These are phyloP conservation scores for Exophiala dermatitidis DNA, from an alignment of 2,329 filamentous ascomycete species.

Conservation along the genomic window DNA sequence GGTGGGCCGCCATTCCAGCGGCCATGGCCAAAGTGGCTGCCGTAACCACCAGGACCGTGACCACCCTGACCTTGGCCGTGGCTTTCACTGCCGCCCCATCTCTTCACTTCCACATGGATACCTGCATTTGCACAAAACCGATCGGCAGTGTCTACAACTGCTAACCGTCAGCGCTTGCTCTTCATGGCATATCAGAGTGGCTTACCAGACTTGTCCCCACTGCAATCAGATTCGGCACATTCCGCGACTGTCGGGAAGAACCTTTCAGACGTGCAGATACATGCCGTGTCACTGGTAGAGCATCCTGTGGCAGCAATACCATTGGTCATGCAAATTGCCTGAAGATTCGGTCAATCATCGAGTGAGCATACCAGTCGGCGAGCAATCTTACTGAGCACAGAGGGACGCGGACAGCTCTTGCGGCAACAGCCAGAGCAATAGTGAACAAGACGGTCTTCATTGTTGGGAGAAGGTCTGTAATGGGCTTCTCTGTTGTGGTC, in stretches of 20 bases:
- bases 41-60: not conserved
- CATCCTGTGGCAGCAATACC: slow-evolving; percentile 10
- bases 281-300: slow-evolving; percentile 4
- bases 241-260: slow-evolving; percentile 7
- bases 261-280: slow-evolving; percentile 9
- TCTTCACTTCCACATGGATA: slow-evolving; percentile 1
- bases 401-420: slow-evolving; percentile 6
- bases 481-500: not conserved
- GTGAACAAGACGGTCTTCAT: slow-evolving; percentile 2
- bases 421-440: slow-evolving; percentile 2
- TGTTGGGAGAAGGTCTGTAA: not conserved
- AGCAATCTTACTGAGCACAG: slow-evolving; percentile 8
- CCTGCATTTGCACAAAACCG: not conserved
- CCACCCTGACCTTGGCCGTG: not conserved
- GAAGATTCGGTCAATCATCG: not conserved
- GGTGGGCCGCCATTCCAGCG: not conserved
- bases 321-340: slow-evolving; percentile 14
- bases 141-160: slow-evolving; percentile 1
- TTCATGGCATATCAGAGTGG: not conserved
- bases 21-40: not conserved
- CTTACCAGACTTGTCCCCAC: slow-evolving; percentile 1
- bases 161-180: not conserved
- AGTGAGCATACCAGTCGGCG: no score
- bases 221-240: slow-evolving; percentile 6
- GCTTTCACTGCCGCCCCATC: not conserved